Evolutionary conservation across 768 basidiomycete species (phyloP).

Genomic region (Butyriboletus loyo): DNA sequence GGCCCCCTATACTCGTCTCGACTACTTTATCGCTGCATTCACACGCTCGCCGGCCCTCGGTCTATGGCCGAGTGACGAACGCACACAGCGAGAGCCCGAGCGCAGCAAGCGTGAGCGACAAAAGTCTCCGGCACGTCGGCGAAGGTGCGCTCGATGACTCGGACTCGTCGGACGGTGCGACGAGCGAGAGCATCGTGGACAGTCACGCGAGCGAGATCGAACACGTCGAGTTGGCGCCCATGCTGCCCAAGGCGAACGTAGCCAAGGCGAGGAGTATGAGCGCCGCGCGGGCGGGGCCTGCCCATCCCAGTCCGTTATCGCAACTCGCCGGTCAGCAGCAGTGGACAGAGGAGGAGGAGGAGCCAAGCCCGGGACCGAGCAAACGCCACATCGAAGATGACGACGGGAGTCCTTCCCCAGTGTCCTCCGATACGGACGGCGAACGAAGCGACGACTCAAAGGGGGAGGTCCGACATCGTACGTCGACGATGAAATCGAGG

Average conservation of each 20-base stretch:
- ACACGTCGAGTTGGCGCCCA: slow-evolving; percentile 30
- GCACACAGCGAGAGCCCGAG: slow-evolving; percentile 33
- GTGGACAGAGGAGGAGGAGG: slow-evolving; percentile 54
- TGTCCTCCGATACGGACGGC: slow-evolving; percentile 63
- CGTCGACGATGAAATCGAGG: slow-evolving; percentile 4
- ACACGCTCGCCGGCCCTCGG: slow-evolving; percentile 35
- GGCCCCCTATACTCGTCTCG: slow-evolving; percentile 38
- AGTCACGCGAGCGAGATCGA: slow-evolving; percentile 30
- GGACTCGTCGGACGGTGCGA: slow-evolving; percentile 50
- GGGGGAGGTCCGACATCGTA: background rate
- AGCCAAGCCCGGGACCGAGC: slow-evolving; percentile 1
- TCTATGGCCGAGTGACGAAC: slow-evolving; percentile 39
- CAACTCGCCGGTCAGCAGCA: slow-evolving; percentile 49
- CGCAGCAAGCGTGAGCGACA: slow-evolving; percentile 36
- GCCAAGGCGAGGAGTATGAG: slow-evolving; percentile 39
- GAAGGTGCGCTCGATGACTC: slow-evolving; percentile 79
- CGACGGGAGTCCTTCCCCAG: slow-evolving; percentile 52
- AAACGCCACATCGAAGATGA: slow-evolving; percentile 41
- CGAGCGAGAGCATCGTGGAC: slow-evolving; percentile 19
- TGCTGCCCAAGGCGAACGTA: slow-evolving; percentile 19
- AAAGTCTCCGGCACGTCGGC: slow-evolving; percentile 61
- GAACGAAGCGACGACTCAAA: slow-evolving; percentile 35
- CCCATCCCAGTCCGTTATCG: slow-evolving; percentile 67
- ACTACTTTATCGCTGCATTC: slow-evolving; percentile 31
- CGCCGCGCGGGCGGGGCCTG: slow-evolving; percentile 23